Base-by-base conservation (phyloP, 208 protist species). In the Leishmania guyanensis region DNA sequence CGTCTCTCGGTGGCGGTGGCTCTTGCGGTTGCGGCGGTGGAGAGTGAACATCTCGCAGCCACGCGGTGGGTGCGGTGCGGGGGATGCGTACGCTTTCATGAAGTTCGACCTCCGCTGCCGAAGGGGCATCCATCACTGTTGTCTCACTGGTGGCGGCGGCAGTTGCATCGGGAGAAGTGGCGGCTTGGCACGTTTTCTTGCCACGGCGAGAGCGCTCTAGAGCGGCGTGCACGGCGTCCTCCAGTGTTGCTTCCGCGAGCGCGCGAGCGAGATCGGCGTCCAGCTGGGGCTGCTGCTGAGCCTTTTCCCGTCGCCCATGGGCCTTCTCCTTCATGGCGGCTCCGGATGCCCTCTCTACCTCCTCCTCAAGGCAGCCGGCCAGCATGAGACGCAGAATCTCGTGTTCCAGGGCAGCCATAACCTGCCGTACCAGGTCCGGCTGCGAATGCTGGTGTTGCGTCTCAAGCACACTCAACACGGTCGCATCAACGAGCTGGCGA, bases 301-400 rank as follows among this genome's bases (percentile, higher is more conserved):
- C 22, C 39, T 50, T 22, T 4, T 10, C 8, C 60, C 1, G 76
- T 16, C 50, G 76, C n/a, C 10, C 43, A 58, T 54, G 58, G 5
- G 16, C 33, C 5, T 39, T 36, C 64, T 3, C 48, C 3, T 64
- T 54, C 54, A 33, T 26, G 20, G 69, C 69, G 26, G 8, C 9
- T 12, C 69, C 69, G 8, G 69, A 73, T 17, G 69, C 22, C 22
- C 10, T 20, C 22, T 29, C 69, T 53, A 6, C 72, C 64, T 9
- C 64, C 33, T 6, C 72, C n/a, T 56, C 56, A 6, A 81, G 82
- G 1, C 62, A 56, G 10, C 29, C 62, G 5, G 68, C 51, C 26
- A 85, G 36, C 58, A 81, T 43, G 26, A 81, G 76, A 4, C 71
- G 82, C 70, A 85, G 64, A 48, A 85, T 62, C 70, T 85, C 82